These are phyloP conservation scores for Myxozyma monticola DNA, from an alignment of 805 yeast genomes.

Conservation along the genomic window DNA sequence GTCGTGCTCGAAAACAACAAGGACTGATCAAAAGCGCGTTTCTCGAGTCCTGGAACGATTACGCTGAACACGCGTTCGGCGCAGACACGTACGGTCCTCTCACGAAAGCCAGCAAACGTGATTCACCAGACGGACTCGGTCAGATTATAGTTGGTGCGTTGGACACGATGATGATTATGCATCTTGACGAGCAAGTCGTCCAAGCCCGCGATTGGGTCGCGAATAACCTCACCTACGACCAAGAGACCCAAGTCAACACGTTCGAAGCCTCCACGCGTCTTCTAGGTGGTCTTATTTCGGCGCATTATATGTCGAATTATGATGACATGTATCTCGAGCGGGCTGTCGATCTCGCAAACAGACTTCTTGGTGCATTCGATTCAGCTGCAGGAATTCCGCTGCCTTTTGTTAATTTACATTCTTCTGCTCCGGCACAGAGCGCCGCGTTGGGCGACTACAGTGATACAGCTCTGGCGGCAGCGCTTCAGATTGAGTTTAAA, in stretches of 20 bases:
- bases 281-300: slow-evolving; percentile 90
- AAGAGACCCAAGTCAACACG: slow-evolving; percentile 73
- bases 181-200: slow-evolving; percentile 55
- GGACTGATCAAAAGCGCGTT: slow-evolving; percentile 66
- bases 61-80: slow-evolving; percentile 80
- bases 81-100: slow-evolving; percentile 74
- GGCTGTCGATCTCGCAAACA: slow-evolving; percentile 77
- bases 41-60: slow-evolving; percentile 73
- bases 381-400: slow-evolving; percentile 71
- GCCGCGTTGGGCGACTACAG: slow-evolving; percentile 68
- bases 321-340: slow-evolving; percentile 73
- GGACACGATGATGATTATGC: slow-evolving; percentile 82
- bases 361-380: slow-evolving; percentile 68
- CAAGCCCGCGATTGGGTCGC: slow-evolving; percentile 75
- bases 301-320: slow-evolving; percentile 60
- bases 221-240: slow-evolving; percentile 64
- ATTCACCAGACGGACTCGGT: slow-evolving; percentile 81
- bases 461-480: slow-evolving; percentile 86
- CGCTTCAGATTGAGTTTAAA: slow-evolving; percentile 83
- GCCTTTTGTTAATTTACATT: slow-evolving; percentile 69
- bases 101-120: slow-evolving; percentile 60
- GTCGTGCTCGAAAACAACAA: slow-evolving; percentile 36
- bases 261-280: slow-evolving; percentile 94
- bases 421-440: slow-evolving; percentile 59
- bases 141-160: slow-evolving; percentile 90